Percentiles rank a stretch among this genome's conserved stretches.
Evolutionary conservation across 2,329 filamentous ascomycete species (phyloP).

Genomic region (Talaromyces rugulosus): DNA sequence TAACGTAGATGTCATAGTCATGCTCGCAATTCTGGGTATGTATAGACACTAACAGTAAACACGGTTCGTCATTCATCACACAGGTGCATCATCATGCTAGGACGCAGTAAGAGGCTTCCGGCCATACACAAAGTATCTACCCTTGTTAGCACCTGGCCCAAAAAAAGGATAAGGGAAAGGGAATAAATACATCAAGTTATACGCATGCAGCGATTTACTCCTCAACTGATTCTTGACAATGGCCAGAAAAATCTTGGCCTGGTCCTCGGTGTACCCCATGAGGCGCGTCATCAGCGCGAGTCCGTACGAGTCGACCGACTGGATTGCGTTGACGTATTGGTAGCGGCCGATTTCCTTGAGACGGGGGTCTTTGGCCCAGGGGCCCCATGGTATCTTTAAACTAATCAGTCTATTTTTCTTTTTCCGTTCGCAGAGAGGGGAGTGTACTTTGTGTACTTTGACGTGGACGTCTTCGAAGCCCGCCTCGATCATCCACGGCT

Average conservation of each 20-base stretch:
- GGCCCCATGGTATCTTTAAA: conserved; percentile 6
- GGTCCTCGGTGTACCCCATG: conserved; percentile 1
- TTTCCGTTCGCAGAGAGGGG: neutral
- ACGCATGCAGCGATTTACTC: conserved; percentile 7
- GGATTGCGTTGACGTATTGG: conserved; percentile 1
- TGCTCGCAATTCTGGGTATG: neutral
- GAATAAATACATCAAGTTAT: conserved; percentile 7
- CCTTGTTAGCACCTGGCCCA: neutral
- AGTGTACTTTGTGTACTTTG: conserved; percentile 8
- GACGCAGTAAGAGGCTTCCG: conserved; percentile 1
- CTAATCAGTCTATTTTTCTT: neutral
- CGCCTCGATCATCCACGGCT: conserved; percentile 8
- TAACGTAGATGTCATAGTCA: neutral
- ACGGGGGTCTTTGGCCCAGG: conserved; percentile 12
- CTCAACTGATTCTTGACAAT: conserved; percentile 4
- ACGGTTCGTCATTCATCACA: neutral
- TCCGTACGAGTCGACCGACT: conserved; percentile 9
- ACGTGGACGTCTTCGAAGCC: conserved; percentile 13
- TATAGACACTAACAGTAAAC: neutral
- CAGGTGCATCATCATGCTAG: neutral
- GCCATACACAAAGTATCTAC: conserved; percentile 8
- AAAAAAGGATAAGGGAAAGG: too few species aligned
- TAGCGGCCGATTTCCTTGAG: conserved; percentile 9
- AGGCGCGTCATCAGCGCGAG: conserved; percentile 7
- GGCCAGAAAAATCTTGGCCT: conserved; percentile 9